Evolutionary conservation across 192 early-diverging fungal species (phyloP).

Genomic region (Pecoramyces ruminantium): DNA sequence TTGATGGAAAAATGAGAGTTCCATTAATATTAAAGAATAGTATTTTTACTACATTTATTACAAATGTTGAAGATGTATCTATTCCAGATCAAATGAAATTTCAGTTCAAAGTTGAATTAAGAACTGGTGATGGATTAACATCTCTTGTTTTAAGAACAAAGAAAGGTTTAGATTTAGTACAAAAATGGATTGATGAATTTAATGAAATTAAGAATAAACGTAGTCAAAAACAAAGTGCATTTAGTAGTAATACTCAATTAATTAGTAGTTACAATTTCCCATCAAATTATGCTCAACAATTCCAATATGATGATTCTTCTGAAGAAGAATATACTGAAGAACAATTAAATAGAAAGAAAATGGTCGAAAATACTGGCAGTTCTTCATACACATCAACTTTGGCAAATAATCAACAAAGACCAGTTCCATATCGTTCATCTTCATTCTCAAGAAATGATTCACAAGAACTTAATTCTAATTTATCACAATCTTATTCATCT

Average conservation of each 20-base stretch:
- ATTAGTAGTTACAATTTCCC: neutral
- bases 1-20: conserved; percentile 11
- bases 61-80: conserved; percentile 47
- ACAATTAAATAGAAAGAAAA: neutral
- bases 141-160: neutral
- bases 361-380: neutral
- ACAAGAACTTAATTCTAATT: neutral
- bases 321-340: neutral
- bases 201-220: neutral
- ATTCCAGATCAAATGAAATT: conserved; percentile 12
- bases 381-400: neutral
- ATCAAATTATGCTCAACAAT: neutral
- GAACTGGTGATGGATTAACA: neutral
- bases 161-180: neutral
- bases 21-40: conserved; percentile 53
- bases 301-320: neutral
- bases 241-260: neutral
- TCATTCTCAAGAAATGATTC: neutral
- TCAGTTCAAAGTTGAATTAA: neutral
- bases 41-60: conserved; percentile 71
- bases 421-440: neutral
- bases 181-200: neutral
- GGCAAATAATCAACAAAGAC: neutral
- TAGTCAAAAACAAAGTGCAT: neutral
- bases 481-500: neutral